A percentile compares a stretch with the other conserved stretches of the same genome.
These are phyloP conservation scores for Botrytis galanthina DNA, from an alignment of 2,329 filamentous ascomycete genomes.

Conservation along the genomic window DNA sequence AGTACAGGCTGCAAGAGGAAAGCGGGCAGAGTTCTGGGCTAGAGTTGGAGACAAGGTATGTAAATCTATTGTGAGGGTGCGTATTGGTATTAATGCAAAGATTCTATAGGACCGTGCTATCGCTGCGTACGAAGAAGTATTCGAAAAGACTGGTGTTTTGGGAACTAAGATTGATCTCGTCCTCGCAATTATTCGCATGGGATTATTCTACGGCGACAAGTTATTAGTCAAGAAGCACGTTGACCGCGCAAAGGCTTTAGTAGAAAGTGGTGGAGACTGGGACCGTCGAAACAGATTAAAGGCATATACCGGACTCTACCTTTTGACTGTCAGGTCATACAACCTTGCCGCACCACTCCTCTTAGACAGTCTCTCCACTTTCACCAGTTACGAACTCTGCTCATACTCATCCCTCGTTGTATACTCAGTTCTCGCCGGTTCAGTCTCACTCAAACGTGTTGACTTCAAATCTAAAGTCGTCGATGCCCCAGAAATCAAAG, in stretches of 20 bases:
- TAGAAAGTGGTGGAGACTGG: constrained; percentile 97
- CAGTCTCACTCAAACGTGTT: constrained; percentile 89
- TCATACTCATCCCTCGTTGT: constrained; percentile 92
- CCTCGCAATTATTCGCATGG: constrained; percentile 92
- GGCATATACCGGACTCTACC: constrained; percentile 93
- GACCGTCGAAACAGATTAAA: constrained; percentile 97
- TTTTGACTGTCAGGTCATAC: constrained; percentile 90
- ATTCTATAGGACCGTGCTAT: constrained; percentile 80
- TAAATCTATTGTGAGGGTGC: constrained; percentile 7
- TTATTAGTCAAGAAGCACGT: constrained; percentile 89
- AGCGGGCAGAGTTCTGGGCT: constrained; percentile 95
- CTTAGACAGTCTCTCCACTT: constrained; percentile 95
- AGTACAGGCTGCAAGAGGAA: constrained; percentile 86
- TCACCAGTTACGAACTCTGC: constrained; percentile 98
- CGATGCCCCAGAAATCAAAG: constrained; percentile 96
- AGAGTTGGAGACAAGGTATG: constrained; percentile 90
- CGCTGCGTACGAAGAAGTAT: constrained; percentile 84
- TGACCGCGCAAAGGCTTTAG: constrained; percentile 82
- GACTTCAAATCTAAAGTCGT: constrained; percentile 99
- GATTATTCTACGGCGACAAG: constrained; percentile 94
- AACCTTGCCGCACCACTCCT: constrained; percentile 85
- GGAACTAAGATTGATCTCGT: constrained; percentile 97
- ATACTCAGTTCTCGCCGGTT: constrained; percentile 92
- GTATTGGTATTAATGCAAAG: constrained; percentile 25
- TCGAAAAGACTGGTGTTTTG: constrained; percentile 95